Evolutionary conservation across 169 alveolate genomes (phyloP).

Genomic region (Cyclospora cayetanensis): DNA sequence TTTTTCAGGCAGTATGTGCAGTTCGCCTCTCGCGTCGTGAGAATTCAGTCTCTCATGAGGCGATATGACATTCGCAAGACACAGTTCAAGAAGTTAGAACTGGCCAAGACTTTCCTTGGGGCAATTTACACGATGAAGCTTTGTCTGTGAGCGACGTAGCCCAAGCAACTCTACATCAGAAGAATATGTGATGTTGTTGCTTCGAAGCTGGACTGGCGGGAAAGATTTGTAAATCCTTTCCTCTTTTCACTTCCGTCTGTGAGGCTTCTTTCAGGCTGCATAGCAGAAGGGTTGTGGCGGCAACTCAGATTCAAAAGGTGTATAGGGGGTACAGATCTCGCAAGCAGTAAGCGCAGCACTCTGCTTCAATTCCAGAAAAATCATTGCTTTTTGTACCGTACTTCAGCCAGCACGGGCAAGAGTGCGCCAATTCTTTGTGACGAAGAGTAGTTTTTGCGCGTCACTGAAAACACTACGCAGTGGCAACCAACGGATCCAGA

Average conservation of each 20-base stretch:
- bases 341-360: slow-evolving; percentile 13
- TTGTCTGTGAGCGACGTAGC: neutral
- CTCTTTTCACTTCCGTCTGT: too few relatives aligned
- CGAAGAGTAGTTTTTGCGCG: too few relatives aligned
- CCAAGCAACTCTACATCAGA: neutral
- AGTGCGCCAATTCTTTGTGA: too few relatives aligned
- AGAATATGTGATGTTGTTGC: too few relatives aligned
- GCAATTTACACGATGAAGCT: neutral
- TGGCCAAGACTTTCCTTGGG: neutral
- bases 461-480: too few relatives aligned
- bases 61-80: neutral
- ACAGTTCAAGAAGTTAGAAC: neutral
- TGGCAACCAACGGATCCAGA: too few relatives aligned
- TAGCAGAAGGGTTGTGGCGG: slow-evolving; percentile 13
- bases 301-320: slow-evolving; percentile 70
- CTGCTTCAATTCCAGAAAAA: neutral
- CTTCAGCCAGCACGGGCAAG: too few relatives aligned
- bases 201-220: too few relatives aligned
- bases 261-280: slow-evolving; percentile 41
- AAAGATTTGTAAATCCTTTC: too few relatives aligned
- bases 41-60: neutral
- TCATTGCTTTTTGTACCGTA: too few relatives aligned
- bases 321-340: slow-evolving; percentile 74
- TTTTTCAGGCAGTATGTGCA: neutral
- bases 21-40: slow-evolving; percentile 3